Conservation (phyloP, 805 yeast species). For the Teunomyces cretensis region DNA sequence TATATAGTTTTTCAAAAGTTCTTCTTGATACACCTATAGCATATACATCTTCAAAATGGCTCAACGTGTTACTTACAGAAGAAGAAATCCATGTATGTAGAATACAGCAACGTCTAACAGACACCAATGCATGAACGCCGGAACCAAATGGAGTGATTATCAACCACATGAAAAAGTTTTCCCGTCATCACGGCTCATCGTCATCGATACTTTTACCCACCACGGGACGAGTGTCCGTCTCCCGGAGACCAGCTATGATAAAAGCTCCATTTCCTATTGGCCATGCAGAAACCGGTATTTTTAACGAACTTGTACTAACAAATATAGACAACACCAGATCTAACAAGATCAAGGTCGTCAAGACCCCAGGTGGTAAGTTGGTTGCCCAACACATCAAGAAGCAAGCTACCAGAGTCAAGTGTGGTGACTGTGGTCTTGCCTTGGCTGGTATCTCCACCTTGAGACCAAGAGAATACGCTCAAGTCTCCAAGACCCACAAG, state of each 20-base stretch:
- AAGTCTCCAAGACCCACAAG: conserved; percentile 93
- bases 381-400: conserved; percentile 97
- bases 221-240: too few species aligned
- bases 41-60: conserved; percentile 68
- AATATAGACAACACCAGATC: conserved; percentile 95
- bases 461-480: conserved; percentile 98
- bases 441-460: conserved; percentile 88
- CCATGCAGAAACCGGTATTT: not conserved
- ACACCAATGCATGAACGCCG: not conserved
- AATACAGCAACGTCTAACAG: not conserved
- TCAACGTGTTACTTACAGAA: conserved; percentile 98
- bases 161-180: not conserved
- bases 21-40: conserved; percentile 15
- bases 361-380: conserved; percentile 99
- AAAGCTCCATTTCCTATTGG: not conserved
- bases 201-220: not conserved
- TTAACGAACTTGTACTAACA: conserved; percentile 29
- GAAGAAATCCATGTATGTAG: conserved; percentile 86
- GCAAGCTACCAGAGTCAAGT: conserved; percentile 80
- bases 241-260: not conserved
- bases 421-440: conserved; percentile 84
- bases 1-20: conserved; percentile 8
- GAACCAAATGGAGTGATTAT: not conserved
- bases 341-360: conserved; percentile 98
- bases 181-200: not conserved